Conservation (phyloP, 805 yeast species). For the Zygotorulaspora florentina region DNA sequence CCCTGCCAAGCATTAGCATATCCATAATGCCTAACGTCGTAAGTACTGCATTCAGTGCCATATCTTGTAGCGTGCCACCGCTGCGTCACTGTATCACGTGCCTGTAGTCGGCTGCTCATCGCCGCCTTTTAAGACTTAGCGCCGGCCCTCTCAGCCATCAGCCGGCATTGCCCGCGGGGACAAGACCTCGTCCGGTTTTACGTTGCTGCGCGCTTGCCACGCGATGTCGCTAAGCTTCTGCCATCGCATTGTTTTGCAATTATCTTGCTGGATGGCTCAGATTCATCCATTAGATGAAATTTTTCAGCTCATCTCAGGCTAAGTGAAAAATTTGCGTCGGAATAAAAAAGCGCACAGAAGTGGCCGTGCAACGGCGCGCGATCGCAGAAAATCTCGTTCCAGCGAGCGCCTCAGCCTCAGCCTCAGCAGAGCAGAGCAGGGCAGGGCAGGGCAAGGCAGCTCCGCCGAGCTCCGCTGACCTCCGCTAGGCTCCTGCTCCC, state of each 20-base stretch:
- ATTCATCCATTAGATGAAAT: neutral
- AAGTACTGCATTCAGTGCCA: too few relatives aligned
- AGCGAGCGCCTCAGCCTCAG: neutral
- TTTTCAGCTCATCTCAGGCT: neutral
- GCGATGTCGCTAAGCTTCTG: too few relatives aligned
- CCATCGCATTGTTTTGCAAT: too few relatives aligned
- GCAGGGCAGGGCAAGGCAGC: neutral
- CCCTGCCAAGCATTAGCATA: neutral
- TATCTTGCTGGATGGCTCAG: neutral
- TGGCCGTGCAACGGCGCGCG: neutral
- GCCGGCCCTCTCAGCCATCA: too few relatives aligned
- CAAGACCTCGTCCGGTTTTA: too few relatives aligned
- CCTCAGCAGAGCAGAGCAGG: neutral
- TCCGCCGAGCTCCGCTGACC: neutral
- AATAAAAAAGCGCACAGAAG: neutral
- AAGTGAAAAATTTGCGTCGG: conserved; percentile 1
- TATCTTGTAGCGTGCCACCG: too few relatives aligned
- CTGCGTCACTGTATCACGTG: too few relatives aligned
- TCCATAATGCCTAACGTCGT: neutral
- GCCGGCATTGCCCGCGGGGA: too few relatives aligned
- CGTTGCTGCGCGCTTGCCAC: too few relatives aligned
- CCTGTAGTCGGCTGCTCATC: too few relatives aligned
- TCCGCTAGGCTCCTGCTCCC: neutral
- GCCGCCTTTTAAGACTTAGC: too few relatives aligned
- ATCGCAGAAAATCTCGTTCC: neutral